These are phyloP conservation scores for Guadua angustifolia DNA, from an alignment of 176 grass and related monocot species.

Conservation along the genomic window DNA sequence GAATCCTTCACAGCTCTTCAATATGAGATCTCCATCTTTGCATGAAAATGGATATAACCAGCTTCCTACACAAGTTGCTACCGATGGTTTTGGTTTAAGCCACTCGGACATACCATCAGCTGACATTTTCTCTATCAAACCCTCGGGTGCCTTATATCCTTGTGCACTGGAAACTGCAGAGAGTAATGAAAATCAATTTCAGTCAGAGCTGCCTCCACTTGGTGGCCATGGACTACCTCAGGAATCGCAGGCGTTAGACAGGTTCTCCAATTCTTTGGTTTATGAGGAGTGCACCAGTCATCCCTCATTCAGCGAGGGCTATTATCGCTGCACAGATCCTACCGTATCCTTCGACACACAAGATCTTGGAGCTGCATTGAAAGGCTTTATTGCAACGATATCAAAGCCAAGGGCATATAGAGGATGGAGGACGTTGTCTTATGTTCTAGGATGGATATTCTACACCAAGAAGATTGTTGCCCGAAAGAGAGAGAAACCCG, in stretches of 20 bases:
- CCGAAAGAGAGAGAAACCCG: conserved; percentile 48
- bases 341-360: conserved; percentile 58
- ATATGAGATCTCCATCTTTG: conserved; percentile 47
- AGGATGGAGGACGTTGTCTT: conserved; percentile 78
- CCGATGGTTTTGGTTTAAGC: conserved; percentile 57
- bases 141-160: conserved; percentile 38
- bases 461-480: conserved; percentile 80
- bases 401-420: conserved; percentile 63
- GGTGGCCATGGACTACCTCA: conserved; percentile 14
- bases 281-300: conserved; percentile 59
- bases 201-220: conserved; percentile 37
- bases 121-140: conserved; percentile 62
- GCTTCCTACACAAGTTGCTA: conserved; percentile 42
- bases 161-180: conserved; percentile 34
- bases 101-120: conserved; percentile 54
- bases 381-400: conserved; percentile 63
- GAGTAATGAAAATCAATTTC: conserved; percentile 39
- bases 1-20: conserved; percentile 37
- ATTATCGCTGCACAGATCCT: conserved; percentile 53
- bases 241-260: conserved; percentile 44
- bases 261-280: conserved; percentile 60
- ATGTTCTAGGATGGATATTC: conserved; percentile 75
- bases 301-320: conserved; percentile 40
- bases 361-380: conserved; percentile 67
- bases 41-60: conserved; percentile 52